Evolutionary conservation across 805 yeast species (phyloP).

Genomic region (Metschnikowia colocasiae): DNA sequence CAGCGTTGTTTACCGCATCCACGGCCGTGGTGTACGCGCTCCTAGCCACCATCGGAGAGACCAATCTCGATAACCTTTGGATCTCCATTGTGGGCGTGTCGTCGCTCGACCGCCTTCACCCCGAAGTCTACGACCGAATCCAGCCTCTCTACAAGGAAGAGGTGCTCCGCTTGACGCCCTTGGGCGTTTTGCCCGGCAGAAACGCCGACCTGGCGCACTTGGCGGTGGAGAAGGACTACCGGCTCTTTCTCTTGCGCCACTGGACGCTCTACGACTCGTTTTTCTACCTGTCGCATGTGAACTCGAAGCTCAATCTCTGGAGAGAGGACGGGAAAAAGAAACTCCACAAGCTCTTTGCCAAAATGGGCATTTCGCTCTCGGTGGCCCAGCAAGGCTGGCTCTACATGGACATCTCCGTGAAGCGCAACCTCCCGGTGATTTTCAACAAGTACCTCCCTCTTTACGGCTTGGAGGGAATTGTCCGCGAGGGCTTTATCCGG

Average conservation of each 20-base stretch:
- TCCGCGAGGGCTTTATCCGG: slow-evolving; percentile 81
- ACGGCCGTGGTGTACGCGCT: slow-evolving; percentile 79
- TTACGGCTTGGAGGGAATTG: slow-evolving; percentile 79
- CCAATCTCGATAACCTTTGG: slow-evolving; percentile 72
- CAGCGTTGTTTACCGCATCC: slow-evolving; percentile 68
- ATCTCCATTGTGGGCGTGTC: slow-evolving; percentile 83
- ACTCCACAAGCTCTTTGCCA: slow-evolving; percentile 87
- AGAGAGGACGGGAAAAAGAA: slow-evolving; percentile 86
- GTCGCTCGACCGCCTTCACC: slow-evolving; percentile 68
- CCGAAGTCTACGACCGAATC: slow-evolving; percentile 67
- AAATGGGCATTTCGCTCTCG: slow-evolving; percentile 89
- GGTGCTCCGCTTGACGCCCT: slow-evolving; percentile 62
- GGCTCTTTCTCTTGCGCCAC: slow-evolving; percentile 80
- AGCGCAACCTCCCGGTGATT: slow-evolving; percentile 64
- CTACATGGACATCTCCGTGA: slow-evolving; percentile 78
- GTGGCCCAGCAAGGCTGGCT: slow-evolving; percentile 92
- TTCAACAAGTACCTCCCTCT: slow-evolving; percentile 66
- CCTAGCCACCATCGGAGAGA: slow-evolving; percentile 78
- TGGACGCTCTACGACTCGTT: slow-evolving; percentile 92
- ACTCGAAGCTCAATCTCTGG: slow-evolving; percentile 84
- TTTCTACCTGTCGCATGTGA: slow-evolving; percentile 84
- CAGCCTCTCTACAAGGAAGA: slow-evolving; percentile 80
- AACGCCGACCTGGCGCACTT: slow-evolving; percentile 46
- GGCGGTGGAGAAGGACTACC: slow-evolving; percentile 76
- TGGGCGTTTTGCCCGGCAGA: slow-evolving; percentile 25